Base-by-base conservation (phyloP, 495 filamentous ascomycete species). In the Lasiosphaeriaceae sp. region DNA sequence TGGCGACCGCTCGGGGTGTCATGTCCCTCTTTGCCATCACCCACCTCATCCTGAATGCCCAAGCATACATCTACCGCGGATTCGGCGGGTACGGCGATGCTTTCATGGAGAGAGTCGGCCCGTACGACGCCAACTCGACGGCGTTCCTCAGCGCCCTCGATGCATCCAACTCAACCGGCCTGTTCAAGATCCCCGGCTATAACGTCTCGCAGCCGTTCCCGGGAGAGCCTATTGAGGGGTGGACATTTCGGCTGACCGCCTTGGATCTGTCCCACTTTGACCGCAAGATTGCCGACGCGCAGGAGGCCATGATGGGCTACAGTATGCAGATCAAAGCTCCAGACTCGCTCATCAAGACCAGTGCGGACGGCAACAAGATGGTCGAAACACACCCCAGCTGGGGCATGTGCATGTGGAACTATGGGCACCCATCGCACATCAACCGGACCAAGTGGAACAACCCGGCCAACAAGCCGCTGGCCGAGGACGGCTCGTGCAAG, bases 381-480 rank as follows among this genome's bases (percentile, higher is more conserved):
- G 57, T 59, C 35, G 7, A 35, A 22, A 39, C 52, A 3, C 12
- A 50, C 51, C 37, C 57, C 51, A 45, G 17, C 45, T 59, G 57
- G 57, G 57, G 57, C 19, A 59, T 59, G 57, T 59, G 57, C 52
- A 11, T 47, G 22, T 58, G 57, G 57, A 37, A 22, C 11, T 59
- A 46, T 14, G 44, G 24, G 29, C 31, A 44, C 22, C 56, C 56
- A 20, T 34, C 8, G 22, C 56, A 43, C 2, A 3, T 9, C n/a
- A 3, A 17, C 1, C 11, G 16, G 12, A 35, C 34, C 2, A 20
- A 2, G 3, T 50, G 7, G 23, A 59, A 59, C 57, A 59, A 59
- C 57, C 46, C 8, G 17, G 8, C 9, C 47, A 47, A 54, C 39
- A 50, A 51, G 2, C 52, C 57, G 23, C 57, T 59, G 16, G 46